Base-by-base conservation (phyloP, 2,329 filamentous ascomycete genomes). In the Chaetomium strumarium region DNA sequence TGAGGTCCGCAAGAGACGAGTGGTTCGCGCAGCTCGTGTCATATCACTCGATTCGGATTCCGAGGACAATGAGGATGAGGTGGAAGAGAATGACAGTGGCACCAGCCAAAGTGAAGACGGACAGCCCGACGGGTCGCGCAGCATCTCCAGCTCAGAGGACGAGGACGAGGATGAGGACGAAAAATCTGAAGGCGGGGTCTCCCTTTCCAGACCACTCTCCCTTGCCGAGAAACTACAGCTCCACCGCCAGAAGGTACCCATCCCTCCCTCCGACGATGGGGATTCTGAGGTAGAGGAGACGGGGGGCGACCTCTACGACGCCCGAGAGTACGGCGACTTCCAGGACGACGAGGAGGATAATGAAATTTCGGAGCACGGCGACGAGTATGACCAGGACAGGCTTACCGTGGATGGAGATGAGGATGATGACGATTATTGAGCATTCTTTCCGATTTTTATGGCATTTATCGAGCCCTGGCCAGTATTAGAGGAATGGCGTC, bases 341-440 rank as follows among this genome's bases (percentile, higher is more conserved):
- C 53, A 59, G 34, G 58, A 59, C 30, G 58, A 59, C 24, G 58
- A 59, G 11, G 56, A 59, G 34, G 56, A 45, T 1, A 45, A 51
- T 8, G 55, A 53, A 31, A 19, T 43, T 3, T 46, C 40, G 14
- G 54, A 45, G 0, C 24, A 45, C 0, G 29, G 24, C 2, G 53
- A 29, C 16, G 46, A 40, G 3, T 39, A 52, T 31, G 39, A 51
- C 12, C 30, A 38, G 9, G 20, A 51, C 6, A 38, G 11, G 2
- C 7, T 30, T 2, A 16, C 36, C 6, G n/a, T 16, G 29, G 46
- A 40, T 3, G 24, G 24, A 24, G 46, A 42, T 19, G 42, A 43
- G 1, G 31, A 47, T 19, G 52, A 33, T 17, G 31, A n/a, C 16
- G 40, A 31, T 7, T 43, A 36, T 10, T 12, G 44, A 12, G 33